Percentiles rank a stretch among this genome's conserved stretches.
These are phyloP conservation scores for Xerocomus brunneocitrinus DNA, from an alignment of 768 basidiomycete genomes.

Conservation along the genomic window DNA sequence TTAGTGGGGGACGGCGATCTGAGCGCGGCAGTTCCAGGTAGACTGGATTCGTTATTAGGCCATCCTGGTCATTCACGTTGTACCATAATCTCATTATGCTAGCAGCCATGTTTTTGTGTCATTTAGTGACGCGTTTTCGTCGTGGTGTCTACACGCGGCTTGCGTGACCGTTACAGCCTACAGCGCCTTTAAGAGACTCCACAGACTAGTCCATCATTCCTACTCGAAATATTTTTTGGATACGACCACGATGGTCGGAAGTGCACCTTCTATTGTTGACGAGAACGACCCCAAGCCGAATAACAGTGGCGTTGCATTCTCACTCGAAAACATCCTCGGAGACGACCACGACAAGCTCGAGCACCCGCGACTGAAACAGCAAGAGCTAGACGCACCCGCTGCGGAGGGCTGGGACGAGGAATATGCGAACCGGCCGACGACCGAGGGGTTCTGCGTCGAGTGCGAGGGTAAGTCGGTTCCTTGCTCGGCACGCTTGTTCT, in stretches of 20 bases:
- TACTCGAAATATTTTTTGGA: slow-evolving; percentile 2
- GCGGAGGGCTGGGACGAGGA: slow-evolving; percentile 69
- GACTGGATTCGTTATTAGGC: not conserved
- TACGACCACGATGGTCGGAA: slow-evolving; percentile 21
- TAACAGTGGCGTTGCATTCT: slow-evolving; percentile 36
- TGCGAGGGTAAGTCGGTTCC: slow-evolving; percentile 65
- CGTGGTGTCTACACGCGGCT: slow-evolving; percentile 18
- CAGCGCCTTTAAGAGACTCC: not conserved
- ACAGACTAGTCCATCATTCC: not conserved
- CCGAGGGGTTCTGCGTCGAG: slow-evolving; percentile 74
- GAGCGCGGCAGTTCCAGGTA: slow-evolving; percentile 26
- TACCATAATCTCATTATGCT: slow-evolving; percentile 14
- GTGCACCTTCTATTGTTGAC: slow-evolving; percentile 11
- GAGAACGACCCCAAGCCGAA: slow-evolving; percentile 7
- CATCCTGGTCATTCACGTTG: slow-evolving; percentile 8
- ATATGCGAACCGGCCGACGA: slow-evolving; percentile 37
- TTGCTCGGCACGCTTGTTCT: not conserved
- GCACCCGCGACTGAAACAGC: slow-evolving; percentile 38
- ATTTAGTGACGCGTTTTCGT: not conserved
- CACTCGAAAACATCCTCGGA: slow-evolving; percentile 67
- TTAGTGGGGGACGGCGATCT: slow-evolving; percentile 25
- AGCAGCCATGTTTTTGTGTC: slow-evolving; percentile 7
- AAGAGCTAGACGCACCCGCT: slow-evolving; percentile 30
- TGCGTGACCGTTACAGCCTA: slow-evolving; percentile 18
- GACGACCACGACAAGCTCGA: slow-evolving; percentile 60